Conservation (phyloP, 768 basidiomycete genomes). For the Lactifluus echinatus region DNA sequence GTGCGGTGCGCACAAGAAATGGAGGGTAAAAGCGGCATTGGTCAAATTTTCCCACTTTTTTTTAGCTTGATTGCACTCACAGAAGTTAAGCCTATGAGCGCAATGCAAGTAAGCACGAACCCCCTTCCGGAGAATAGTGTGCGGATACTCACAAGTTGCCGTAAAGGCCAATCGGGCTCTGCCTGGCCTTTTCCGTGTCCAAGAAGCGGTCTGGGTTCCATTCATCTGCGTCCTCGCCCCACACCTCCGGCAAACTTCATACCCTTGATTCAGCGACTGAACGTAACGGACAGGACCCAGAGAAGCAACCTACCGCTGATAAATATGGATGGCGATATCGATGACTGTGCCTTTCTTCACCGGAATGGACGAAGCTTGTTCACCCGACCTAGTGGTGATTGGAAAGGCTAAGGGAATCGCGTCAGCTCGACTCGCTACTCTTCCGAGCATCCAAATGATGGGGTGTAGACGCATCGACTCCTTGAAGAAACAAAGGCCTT, state of each 20-base stretch:
- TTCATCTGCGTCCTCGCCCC: slow-evolving; percentile 13
- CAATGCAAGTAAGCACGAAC: not conserved
- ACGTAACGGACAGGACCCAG: not conserved
- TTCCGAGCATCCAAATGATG: slow-evolving; percentile 7
- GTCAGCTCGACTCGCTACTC: slow-evolving; percentile 1
- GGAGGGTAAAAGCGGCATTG: not conserved
- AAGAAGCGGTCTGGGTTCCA: slow-evolving; percentile 16
- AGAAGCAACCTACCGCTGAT: slow-evolving; percentile 9
- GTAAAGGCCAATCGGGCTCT: slow-evolving; percentile 4
- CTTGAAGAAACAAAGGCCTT: not conserved
- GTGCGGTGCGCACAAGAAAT: not conserved
- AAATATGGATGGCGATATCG: slow-evolving; percentile 5
- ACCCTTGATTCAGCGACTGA: not conserved
- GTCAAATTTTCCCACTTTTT: not conserved
- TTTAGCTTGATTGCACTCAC: not conserved
- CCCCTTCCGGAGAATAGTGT: not conserved
- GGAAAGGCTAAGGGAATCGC: slow-evolving; percentile 14
- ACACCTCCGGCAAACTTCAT: slow-evolving; percentile 7
- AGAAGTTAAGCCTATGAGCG: slow-evolving; percentile 4
- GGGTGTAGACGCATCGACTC: slow-evolving; percentile 18
- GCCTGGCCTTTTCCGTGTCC: not conserved
- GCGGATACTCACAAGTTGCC: slow-evolving; percentile 12
- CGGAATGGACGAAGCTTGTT: slow-evolving; percentile 6
- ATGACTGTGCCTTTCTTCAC: slow-evolving; percentile 12
- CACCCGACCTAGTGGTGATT: slow-evolving; percentile 12